A percentile compares a stretch with the other conserved stretches of the same genome.
Conservation (phyloP, 768 basidiomycete genomes). For the Psilocybe subaeruginosa region DNA sequence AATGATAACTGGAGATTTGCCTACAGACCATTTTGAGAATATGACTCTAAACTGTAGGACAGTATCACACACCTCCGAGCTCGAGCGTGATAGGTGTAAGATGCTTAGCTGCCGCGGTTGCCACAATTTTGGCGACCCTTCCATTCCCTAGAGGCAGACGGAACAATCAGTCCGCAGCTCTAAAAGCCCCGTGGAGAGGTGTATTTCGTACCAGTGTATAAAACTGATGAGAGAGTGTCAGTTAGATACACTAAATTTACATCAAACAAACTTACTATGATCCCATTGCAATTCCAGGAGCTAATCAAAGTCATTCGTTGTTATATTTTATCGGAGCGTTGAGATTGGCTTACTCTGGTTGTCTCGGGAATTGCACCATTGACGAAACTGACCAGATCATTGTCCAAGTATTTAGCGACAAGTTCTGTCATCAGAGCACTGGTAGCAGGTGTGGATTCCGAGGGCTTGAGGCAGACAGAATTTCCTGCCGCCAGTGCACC, state of each 20-base stretch:
- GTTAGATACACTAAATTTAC: neutral
- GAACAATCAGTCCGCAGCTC: neutral
- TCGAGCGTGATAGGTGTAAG: constrained; percentile 67
- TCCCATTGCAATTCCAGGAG: constrained; percentile 75
- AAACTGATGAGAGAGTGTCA: constrained; percentile 35
- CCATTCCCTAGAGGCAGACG: constrained; percentile 40
- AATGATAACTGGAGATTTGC: constrained; percentile 78
- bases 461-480: constrained; percentile 73
- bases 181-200: neutral
- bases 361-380: constrained; percentile 71
- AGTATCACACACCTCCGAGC: constrained; percentile 32
- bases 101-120: constrained; percentile 75
- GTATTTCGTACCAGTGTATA: constrained; percentile 61
- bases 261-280: constrained; percentile 38
- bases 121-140: constrained; percentile 68
- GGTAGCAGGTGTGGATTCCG: constrained; percentile 64
- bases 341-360: constrained; percentile 40
- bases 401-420: constrained; percentile 76
- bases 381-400: constrained; percentile 63
- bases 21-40: constrained; percentile 22
- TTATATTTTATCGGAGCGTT: neutral
- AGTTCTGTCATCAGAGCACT: constrained; percentile 67
- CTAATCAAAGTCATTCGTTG: constrained; percentile 32
- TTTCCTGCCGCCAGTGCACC: constrained; percentile 84
- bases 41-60: neutral